Evolutionary conservation across 192 early-diverging fungal species (phyloP), one percentile per base, ranked within the genome.

Genomic region (Backusella tuberculispora): DNA sequence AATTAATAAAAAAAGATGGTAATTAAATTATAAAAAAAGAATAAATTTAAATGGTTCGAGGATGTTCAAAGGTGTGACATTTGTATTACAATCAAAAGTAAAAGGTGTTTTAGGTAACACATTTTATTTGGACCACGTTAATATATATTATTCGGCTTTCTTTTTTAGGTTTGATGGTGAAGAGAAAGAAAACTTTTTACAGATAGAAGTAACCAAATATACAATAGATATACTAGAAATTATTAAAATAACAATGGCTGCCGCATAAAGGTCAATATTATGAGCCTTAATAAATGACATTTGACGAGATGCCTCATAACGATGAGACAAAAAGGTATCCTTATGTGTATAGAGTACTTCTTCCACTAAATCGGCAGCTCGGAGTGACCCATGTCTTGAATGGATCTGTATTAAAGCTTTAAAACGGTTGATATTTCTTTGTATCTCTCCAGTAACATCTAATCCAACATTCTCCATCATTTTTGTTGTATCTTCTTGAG

Each of bases 331-430:
- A 8, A 42, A 21, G 19, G 38, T 21, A 24, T 67, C 38, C 4
- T 41, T 67, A 41, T 67, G n/a, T 21, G 17, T 67, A 45, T 75
- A 79, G 0, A 72, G 34, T 3, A 70, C 74, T 56, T 79, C 78
- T 60, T 79, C 78, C 14, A 75, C 46, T 24, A 70, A 17, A 74
- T 74, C 73, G 3, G 60, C 77, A 29, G 44, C 66, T 38, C 77
- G 66, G 29, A 29, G 41, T 34, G 42, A 40, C 13, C 48, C 73
- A 5, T 69, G 29, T 24, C n/a, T 24, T 6, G 77, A n/a, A 56
- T 70, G 41, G 4, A 78, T 26, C 17, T 78, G 77, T 10, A 70
- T 41, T 8, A 72, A 21, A 13, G 34, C 38, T n/a, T 63, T 67
- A 41, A 43, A 67, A 19, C 41, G 66, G 41, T 43, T 41, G 66